Evolutionary conservation across 1,284 basidiomycete genomes (phyloP).

Genomic region (Puccinia hordei): DNA sequence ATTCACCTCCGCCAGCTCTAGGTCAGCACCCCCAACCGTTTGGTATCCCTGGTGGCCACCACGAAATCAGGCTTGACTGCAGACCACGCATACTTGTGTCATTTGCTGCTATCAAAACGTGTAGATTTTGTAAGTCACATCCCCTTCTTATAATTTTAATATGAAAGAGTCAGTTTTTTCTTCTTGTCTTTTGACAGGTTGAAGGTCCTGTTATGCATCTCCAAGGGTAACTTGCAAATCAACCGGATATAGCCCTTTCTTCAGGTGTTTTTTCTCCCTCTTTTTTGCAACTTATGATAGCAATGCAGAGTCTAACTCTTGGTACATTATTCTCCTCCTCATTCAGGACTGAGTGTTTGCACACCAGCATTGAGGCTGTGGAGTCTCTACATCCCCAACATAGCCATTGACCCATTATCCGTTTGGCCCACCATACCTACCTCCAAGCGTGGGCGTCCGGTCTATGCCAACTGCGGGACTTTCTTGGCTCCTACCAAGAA

Average conservation of each 20-base stretch:
- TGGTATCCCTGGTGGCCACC: constrained; percentile 6
- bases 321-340: too few relatives aligned
- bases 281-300: too few relatives aligned
- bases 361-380: constrained; percentile 28
- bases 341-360: neutral
- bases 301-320: neutral
- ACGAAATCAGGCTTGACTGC: constrained; percentile 11
- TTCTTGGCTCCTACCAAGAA: constrained; percentile 15
- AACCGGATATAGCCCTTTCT: neutral
- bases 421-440: constrained; percentile 47
- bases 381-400: constrained; percentile 39
- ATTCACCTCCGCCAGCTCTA: too few relatives aligned
- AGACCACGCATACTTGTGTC: constrained; percentile 13
- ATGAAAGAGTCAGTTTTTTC: neutral
- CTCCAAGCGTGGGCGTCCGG: constrained; percentile 33
- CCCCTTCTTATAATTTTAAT: neutral
- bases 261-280: neutral
- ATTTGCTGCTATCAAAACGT: neutral
- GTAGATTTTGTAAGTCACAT: constrained; percentile 1
- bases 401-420: constrained; percentile 48
- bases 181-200: neutral
- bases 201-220: neutral
- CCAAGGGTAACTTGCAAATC: neutral
- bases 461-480: constrained; percentile 15
- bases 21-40: neutral